These are phyloP conservation scores for Glycine soja DNA, from an alignment of 306 rosid genomes.

Conservation along the genomic window DNA sequence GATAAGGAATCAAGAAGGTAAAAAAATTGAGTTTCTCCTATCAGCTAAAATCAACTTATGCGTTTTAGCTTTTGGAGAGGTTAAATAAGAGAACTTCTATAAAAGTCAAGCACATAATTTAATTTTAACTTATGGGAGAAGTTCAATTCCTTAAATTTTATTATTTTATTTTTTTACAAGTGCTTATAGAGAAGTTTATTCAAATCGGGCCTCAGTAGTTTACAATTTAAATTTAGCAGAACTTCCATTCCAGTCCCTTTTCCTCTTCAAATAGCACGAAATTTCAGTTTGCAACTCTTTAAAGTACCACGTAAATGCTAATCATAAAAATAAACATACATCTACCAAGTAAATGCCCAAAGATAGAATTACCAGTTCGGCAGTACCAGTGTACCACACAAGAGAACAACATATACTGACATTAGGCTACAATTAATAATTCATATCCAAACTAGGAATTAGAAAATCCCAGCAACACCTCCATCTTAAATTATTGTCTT, in stretches of 20 bases:
- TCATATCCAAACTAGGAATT: background rate
- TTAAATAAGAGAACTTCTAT: background rate
- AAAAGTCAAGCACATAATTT: background rate
- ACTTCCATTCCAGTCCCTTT: background rate
- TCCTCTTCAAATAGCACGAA: background rate
- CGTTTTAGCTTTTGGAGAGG: background rate
- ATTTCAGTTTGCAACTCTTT: background rate
- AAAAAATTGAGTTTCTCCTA: background rate
- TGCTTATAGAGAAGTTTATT: background rate
- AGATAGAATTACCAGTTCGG: background rate
- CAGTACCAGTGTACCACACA: background rate
- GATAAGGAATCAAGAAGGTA: background rate
- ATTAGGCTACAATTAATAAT: background rate
- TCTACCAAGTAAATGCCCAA: background rate
- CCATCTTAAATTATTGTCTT: no score
- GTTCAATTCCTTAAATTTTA: no score
- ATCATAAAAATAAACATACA: conserved; percentile 1
- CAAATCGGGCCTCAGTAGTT: background rate
- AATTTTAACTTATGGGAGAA: no score
- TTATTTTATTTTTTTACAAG: background rate
- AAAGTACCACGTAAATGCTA: background rate
- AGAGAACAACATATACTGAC: background rate
- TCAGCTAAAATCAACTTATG: background rate
- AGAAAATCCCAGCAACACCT: no score
- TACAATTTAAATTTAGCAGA: background rate